Conservation (phyloP, 176 grass and related monocot genomes). For the Aegilops umbellulata region DNA sequence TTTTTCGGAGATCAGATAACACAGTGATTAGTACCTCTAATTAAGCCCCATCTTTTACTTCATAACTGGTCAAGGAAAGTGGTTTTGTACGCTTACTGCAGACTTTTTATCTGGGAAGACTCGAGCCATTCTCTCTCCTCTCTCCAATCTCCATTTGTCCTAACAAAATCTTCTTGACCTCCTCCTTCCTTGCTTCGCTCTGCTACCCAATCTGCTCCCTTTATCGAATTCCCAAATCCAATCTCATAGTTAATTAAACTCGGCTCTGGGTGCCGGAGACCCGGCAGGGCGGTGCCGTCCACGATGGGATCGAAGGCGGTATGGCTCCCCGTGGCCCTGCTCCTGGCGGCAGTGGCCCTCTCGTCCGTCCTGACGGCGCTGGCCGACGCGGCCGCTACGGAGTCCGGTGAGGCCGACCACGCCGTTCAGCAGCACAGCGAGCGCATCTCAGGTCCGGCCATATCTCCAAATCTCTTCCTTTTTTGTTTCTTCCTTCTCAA, state of each 20-base stretch:
- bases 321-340: conserved; percentile 33
- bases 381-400: background rate
- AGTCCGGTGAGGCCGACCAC: conserved; percentile 29
- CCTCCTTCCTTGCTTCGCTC: background rate
- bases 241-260: conserved; percentile 21
- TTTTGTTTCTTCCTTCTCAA: background rate
- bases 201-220: background rate
- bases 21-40: background rate
- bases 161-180: conserved; percentile 31
- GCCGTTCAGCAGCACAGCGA: conserved; percentile 42
- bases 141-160: conserved; percentile 6
- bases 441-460: conserved; percentile 46
- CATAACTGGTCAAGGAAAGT: background rate
- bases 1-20: too few species aligned
- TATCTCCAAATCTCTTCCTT: background rate
- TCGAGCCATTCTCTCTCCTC: conserved; percentile 8
- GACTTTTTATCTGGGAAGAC: background rate
- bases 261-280: background rate
- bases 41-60: background rate
- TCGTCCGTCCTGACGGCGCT: background rate
- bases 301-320: conserved; percentile 34
- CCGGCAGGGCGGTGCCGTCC: background rate
- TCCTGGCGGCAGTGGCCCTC: conserved; percentile 28
- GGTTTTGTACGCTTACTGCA: background rate
- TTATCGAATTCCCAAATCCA: conserved; percentile 24